Conservation (phyloP, 257 asterid genomes). For the Primulina tabacum region DNA sequence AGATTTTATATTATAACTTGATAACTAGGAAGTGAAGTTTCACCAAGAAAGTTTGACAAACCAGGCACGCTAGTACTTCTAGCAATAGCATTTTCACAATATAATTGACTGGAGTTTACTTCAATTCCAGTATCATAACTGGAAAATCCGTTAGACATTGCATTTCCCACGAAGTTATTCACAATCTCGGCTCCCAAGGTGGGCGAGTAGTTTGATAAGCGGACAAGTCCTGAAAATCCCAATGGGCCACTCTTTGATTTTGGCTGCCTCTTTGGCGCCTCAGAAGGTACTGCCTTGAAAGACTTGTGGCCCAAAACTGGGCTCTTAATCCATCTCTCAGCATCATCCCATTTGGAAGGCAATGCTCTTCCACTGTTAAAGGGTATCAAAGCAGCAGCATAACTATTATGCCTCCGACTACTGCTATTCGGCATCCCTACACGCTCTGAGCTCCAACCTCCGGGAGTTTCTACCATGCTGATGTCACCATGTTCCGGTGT, state of each 20-base stretch:
- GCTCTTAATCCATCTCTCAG: slow-evolving; percentile 96
- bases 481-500: slow-evolving; percentile 73
- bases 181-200: slow-evolving; percentile 29
- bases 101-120: slow-evolving; percentile 16
- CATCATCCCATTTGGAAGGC: slow-evolving; percentile 99
- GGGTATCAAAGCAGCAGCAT: slow-evolving; percentile 77
- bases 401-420: slow-evolving; percentile 45
- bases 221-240: slow-evolving; percentile 50
- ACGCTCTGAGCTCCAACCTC: slow-evolving; percentile 80
- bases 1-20: slow-evolving; percentile 28
- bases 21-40: slow-evolving; percentile 28
- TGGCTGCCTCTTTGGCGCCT: slow-evolving; percentile 44
- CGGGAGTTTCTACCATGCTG: slow-evolving; percentile 37
- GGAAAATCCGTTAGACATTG: slow-evolving; percentile 44
- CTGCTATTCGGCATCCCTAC: slow-evolving; percentile 41
- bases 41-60: slow-evolving; percentile 33
- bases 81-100: slow-evolving; percentile 27
- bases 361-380: slow-evolving; percentile 70
- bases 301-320: slow-evolving; percentile 58
- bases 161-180: slow-evolving; percentile 31
- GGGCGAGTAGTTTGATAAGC: slow-evolving; percentile 46
- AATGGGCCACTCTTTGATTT: slow-evolving; percentile 92
- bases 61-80: slow-evolving; percentile 29
- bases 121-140: slow-evolving; percentile 27
- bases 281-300: slow-evolving; percentile 34